Conservation (phyloP, 331 rosid species). For the Telfairia occidentalis region DNA sequence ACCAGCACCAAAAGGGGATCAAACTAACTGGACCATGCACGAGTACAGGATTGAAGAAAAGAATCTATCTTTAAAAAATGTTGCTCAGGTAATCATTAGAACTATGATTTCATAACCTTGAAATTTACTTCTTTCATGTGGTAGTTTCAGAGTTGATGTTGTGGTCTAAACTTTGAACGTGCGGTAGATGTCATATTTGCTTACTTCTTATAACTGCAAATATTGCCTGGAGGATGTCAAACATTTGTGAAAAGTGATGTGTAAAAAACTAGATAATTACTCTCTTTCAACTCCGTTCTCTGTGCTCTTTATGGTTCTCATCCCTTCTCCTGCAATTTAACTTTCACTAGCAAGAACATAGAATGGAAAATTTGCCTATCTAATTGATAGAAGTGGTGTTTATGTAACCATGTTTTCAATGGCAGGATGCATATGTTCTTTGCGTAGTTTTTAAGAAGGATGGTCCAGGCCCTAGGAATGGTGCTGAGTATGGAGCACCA, state of each 20-base stretch:
- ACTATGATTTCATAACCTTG: background rate
- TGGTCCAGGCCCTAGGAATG: slow-evolving; percentile 65
- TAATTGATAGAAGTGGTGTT: background rate
- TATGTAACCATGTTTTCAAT: background rate
- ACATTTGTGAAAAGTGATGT: background rate
- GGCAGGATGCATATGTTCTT: slow-evolving; percentile 59
- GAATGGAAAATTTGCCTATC: background rate
- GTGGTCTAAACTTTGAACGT: background rate
- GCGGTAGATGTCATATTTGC: background rate
- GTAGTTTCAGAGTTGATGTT: background rate
- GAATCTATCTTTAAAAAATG: slow-evolving; percentile 18
- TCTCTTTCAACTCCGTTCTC: background rate
- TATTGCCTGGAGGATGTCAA: background rate
- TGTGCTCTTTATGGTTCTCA: background rate
- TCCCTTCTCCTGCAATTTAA: background rate
- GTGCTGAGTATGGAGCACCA: slow-evolving; percentile 70
- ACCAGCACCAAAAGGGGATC: slow-evolving; percentile 41
- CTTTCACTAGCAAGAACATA: background rate
- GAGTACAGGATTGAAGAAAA: slow-evolving; percentile 60
- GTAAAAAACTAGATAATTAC: background rate
- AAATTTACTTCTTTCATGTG: background rate
- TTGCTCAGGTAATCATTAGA: slow-evolving; percentile 36
- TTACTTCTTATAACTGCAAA: background rate
- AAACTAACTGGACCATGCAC: slow-evolving; percentile 79
- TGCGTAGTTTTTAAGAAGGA: slow-evolving; percentile 57